phyloP scores from a whole-genome alignment of 2,329 filamentous ascomycete genomes.

The Periconia digitata region DNA sequence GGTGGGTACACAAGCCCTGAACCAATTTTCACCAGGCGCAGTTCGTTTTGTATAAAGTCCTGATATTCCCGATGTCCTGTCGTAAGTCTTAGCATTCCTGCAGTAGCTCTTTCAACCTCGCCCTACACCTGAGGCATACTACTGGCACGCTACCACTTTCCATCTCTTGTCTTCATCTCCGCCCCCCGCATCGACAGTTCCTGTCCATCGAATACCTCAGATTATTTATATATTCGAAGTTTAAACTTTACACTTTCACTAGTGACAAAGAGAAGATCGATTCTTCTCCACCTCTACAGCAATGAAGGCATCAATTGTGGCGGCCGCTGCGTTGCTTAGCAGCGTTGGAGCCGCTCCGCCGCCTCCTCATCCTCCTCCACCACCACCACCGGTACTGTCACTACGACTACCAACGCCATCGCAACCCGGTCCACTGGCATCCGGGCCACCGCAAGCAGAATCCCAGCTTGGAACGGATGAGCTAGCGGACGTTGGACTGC shows the following conservation, averaged over 20 bases:
- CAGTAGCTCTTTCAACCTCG: not conserved
- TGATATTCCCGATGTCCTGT: not conserved
- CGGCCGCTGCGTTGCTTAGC: conserved; percentile 16
- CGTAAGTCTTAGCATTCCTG: not conserved
- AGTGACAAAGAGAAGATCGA: not conserved
- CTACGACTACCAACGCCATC: no score
- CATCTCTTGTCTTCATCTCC: not conserved
- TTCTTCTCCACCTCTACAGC: conserved; percentile 1
- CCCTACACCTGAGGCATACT: not conserved
- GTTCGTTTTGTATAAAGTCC: not conserved
- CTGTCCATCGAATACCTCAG: not conserved
- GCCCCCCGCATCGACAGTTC: not conserved
- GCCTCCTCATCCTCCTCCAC: not conserved
- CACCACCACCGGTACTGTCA: conserved; percentile 19
- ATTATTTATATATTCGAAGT: not conserved
- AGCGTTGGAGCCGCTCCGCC: conserved; percentile 18
- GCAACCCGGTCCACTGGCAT: no score
- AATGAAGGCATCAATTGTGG: conserved; percentile 22
- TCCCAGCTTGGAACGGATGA: conserved; percentile 30
- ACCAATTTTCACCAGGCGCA: no score
- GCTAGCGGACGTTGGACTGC: conserved; percentile 35
- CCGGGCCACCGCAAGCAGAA: conserved; percentile 15
- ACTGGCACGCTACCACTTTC: not conserved
- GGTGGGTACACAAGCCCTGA: no score
- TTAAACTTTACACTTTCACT: not conserved